Base-by-base conservation (phyloP, 345 rosid species). In the Eucalyptus tenuipes region DNA sequence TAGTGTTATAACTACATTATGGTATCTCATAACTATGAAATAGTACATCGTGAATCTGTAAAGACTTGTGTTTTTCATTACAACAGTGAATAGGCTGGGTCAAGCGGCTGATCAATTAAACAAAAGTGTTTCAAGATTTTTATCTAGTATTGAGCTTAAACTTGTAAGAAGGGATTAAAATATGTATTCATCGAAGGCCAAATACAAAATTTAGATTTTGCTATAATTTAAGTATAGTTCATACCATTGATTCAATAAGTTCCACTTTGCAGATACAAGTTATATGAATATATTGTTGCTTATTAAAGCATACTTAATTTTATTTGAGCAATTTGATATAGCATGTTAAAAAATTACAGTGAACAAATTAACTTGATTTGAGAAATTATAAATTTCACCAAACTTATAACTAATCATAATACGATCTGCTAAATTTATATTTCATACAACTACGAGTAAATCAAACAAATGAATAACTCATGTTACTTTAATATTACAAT, bases 41-140 rank as follows among this genome's bases (percentile, higher is more conserved):
- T 59, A 59, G 0, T 27, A 27, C 1, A 12, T 27, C 4, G 0
- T 1, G 7, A 27, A n/a, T n/a, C 2, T 13, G 3, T 4, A 29
- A 66, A 66, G 24, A 68, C 40, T 17, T 4, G 22, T 68, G 17
- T 68, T 31, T 64, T 33, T 33, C 7, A 33, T 68, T 17, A 33
- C 71, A 68, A 68, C 2, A 33, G 0, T 68, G 25, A 7, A 68
- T 68, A 33, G 24, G 1, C 44, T 33, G 6, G 80, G 18, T 68
- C 42, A 33, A 17, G 44, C 2, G 40, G 7, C 13, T 5, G 2
- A 68, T 33, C 12, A 3, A 68, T 4, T 31, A 2, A 66, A 31
- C 11, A 15, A 66, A 31, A 31, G 20, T 7, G 5, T 31, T 7
- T 66, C 79, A 31, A 66, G 20, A 66, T 15, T 66, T 61, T 66